Evolutionary conservation across 169 alveolate species (phyloP).

Genomic region (Plasmodium chabaudi): DNA sequence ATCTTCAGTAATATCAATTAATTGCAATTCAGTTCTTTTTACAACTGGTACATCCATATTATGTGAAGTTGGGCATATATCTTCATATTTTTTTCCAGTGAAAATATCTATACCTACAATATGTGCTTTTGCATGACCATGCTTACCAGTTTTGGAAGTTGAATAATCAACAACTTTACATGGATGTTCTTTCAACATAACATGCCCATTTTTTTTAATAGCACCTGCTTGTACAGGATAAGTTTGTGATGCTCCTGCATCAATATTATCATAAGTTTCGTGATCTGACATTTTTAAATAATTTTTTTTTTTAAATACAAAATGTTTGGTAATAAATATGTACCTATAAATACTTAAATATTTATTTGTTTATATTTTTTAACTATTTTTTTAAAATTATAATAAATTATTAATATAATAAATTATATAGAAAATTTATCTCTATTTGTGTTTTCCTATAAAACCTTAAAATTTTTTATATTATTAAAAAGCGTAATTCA

Average conservation of each 20-base stretch:
- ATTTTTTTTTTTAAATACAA: constrained; percentile 6
- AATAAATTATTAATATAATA: too few relatives aligned
- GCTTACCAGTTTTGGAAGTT: constrained; percentile 99
- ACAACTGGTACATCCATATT: constrained; percentile 97
- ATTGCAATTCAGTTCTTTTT: constrained; percentile 93
- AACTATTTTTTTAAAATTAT: too few relatives aligned
- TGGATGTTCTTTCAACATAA: constrained; percentile 98
- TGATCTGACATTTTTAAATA: constrained; percentile 77
- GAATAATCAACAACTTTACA: constrained; percentile 97
- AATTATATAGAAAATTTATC: too few relatives aligned
- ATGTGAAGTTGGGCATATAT: constrained; percentile 98
- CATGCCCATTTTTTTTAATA: constrained; percentile 96
- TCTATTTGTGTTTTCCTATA: too few relatives aligned
- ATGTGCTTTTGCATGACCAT: constrained; percentile 99
- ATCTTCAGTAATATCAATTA: constrained; percentile 94
- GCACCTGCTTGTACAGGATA: constrained; percentile 97
- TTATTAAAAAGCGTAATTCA: too few relatives aligned
- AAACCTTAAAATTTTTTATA: too few relatives aligned
- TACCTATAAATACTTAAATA: too few relatives aligned
- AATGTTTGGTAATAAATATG: not conserved
- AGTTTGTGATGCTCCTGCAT: constrained; percentile 97
- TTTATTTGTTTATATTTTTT: too few relatives aligned
- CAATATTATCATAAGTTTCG: constrained; percentile 86
- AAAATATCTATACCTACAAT: constrained; percentile 98
- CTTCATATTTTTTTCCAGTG: constrained; percentile 97